Evolutionary conservation across 139 green algal species (phyloP), one percentile per base, ranked within the genome.

Genomic region (Yamagishiella unicocca): DNA sequence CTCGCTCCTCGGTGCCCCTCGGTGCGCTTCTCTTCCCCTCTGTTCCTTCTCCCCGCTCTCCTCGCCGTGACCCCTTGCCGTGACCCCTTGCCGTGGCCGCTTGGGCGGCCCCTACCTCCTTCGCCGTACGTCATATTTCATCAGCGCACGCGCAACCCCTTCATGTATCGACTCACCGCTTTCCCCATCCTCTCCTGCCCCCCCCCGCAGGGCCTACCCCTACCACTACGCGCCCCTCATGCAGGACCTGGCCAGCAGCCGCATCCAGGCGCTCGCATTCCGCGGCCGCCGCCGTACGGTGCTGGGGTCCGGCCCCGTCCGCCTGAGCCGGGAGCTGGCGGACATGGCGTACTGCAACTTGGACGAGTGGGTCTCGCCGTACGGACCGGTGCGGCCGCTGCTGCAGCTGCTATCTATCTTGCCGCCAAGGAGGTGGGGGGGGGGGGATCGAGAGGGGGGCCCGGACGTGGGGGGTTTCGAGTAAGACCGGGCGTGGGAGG

Each of bases 361-460:
- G 55, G 45, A 74, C 29, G 31, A 82, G 27, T 93, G 92, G 89
- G 89, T 87, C 2, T 83, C 87, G 24, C 31, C 22, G 1, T 46
- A 83, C n/a, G 89, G 91, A 0, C 92, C 93, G 35, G 87, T 93
- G 53, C 88, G 90, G n/a, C 92, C 93, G 8, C 88, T 96, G 35
- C 83, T 93, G 67, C 92, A 96, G 89, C 89, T 96, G 43, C 92
- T 95, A 80, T 87, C 83, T 27, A 92, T 96, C 54, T 88, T 96
- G 89, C 93, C 93, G 64, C 93, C 91, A 45, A 61, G 82, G n/a
- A 93, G 87, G 93, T 93, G 29, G 21, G 33, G 4, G 25, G n/a
- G 42, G 10, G 72, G 27, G 72, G 40, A 14, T 12, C n/a, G n/a
- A 9, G 64, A 58, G 50, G 50, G 50, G 17, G 50, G 50, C 14